Evolutionary conservation across 805 yeast genomes (phyloP), one percentile per base, ranked within the genome.

Genomic region (Candida adriatica): DNA sequence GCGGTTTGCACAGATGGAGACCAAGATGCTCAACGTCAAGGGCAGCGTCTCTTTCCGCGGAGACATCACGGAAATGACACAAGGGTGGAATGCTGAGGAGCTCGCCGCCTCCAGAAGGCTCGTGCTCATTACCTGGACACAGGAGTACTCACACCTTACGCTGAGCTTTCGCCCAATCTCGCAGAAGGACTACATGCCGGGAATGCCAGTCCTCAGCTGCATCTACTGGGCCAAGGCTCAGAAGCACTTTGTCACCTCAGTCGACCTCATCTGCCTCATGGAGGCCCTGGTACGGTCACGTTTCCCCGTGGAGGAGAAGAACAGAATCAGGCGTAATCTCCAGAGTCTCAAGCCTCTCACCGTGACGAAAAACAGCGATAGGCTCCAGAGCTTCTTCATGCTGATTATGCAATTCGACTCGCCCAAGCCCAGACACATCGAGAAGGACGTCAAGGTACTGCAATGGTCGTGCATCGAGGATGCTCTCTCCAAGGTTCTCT

Each of bases 371-470:
- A 53, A 66, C 5, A 59, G 61, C 26, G 49, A 48, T 1, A 64
- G 63, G 16, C 49, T 51, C 24, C 55, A 53, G 26, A 45, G 50
- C 17, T 62, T 69, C 31, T 70, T 68, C 48, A 49, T 59, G 48
- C 42, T 67, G 30, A 66, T 79, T 22, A 79, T 79, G 85, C 55
- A 64, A 19, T 78, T 70, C 61, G 70, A 69, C 18, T 64, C 64
- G 34, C 86, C 86, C 2, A 62, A 73, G 41, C 86, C 86, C 5
- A 58, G 86, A 25, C 76, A 75, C 41, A 79, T 79, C 27, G 85
- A 75, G 44, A 79, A 79, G 49, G 82, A 77, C 48, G 68, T 79
- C 38, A 79, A 79, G 48, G 83, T 79, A 4, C 73, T 79, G 45
- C 59, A 61, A 16, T 79, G 86, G 86, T 46, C 50, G 14, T 61